Base-by-base conservation (phyloP, 2,329 filamentous ascomycete species). In the Nannizzia gypsea region DNA sequence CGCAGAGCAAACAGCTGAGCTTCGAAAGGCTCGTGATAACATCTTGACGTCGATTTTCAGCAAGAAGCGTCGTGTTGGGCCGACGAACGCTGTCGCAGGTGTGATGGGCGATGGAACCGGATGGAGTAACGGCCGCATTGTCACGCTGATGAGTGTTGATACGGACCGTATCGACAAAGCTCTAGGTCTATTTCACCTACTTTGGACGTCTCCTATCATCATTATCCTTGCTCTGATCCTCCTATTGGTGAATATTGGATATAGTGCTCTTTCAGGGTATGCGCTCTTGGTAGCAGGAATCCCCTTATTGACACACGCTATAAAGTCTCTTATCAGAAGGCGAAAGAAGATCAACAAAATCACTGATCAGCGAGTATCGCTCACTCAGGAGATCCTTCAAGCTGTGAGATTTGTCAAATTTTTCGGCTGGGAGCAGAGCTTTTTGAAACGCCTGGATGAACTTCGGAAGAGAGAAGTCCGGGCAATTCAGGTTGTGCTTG, bases 331-430 rank as follows among this genome's bases (percentile, higher is more conserved):
- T 15, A 89, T 96, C 72, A 76, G 76, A 15, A 84, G 90, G 58
- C 83, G 93, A 67, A 83, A 83, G 66, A 78, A 73, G 31, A 96
- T 97, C 77, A 97, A 96, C 79, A 91, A 90, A 68, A 83, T 96
- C 62, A 97, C 92, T 1, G 92, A 97, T 70, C 88, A 95, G 74
- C 84, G 92, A 63, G 91, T 97, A 6, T 88, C 88, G 58, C 77
- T 97, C 36, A 96, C 90, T 0, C 91, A 96, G 70, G 92, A 97
- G 70, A 95, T 97, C 57, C 69, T 97, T 13, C 87, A 90, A 66
- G 89, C 90, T 0, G 91, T 96, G 24, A 83, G 91, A 26, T 96
- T 97, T 68, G 92, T 97, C 74, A 97, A 97, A 72, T 96, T 84
- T 72, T 97, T 96, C 70, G 91, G 90, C 6, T 97, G 92, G 92